Base-by-base conservation (phyloP, 495 filamentous ascomycete genomes). In the Penicillium atrosanguineum region DNA sequence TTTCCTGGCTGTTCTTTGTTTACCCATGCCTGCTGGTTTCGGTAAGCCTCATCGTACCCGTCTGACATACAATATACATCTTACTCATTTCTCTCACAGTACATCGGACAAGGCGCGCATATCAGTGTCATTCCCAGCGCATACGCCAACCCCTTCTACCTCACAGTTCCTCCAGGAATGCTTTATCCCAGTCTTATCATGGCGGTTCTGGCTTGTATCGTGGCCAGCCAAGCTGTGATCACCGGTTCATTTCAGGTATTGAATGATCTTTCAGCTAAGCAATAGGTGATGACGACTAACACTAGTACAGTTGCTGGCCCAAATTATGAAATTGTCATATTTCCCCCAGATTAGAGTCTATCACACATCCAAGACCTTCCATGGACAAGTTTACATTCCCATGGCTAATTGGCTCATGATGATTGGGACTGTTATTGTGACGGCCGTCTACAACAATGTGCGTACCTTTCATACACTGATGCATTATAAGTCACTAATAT, bases 211-310 rank as follows among this genome's bases (percentile, higher is more conserved):
- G 86, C 86, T 3, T 84, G 83, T 20, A 79, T 90, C 49, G 87
- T 90, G 9, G 87, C 87, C n/a, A 86, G 82, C 19, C 87, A 90
- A 49, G 87, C 87, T 21, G 84, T 88, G 69, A 88, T 89, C 41
- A 90, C 87, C 14, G 81, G 79, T 6, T 79, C 82, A 1, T 88
- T 89, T 47, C 74, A 74, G 48, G 67, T 70, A 61, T 12, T 34
- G 1, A 34, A 2, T 4, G 9, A 34, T 4, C 11, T 14, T 2
- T 14, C 12, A 34, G 12, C 28, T 12, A 6, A 14, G 4, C 31
- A 11, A 34, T 14, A 4, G 6, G 12, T 4, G 1, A 34, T 12
- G 11, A 1, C 1, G 11, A 34, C 31, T 34, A 14, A 40, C 39
- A 12, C 8, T 28, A 12, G 18, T n/a, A 2, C 61, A 87, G 75